A percentile compares a stretch with the other conserved stretches of the same genome.
Evolutionary conservation across 2,329 filamentous ascomycete genomes (phyloP).

Genomic region (Raffaelea arxii): DNA sequence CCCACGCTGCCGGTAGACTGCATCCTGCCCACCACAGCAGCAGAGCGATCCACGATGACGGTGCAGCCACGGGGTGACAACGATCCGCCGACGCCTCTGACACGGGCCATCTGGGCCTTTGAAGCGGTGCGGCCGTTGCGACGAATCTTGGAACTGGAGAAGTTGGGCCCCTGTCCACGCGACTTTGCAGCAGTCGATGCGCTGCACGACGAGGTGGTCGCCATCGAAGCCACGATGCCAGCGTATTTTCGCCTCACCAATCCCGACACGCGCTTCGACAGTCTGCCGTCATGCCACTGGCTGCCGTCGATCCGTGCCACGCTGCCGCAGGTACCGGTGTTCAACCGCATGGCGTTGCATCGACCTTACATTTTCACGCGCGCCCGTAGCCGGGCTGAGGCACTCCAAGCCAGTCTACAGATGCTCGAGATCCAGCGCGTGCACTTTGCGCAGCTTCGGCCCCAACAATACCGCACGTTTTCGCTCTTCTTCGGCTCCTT

Average conservation of each 20-base stretch:
- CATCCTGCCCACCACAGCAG: conserved; percentile 26
- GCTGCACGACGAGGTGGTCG: conserved; percentile 40
- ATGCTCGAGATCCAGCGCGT: conserved; percentile 45
- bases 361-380: conserved; percentile 53
- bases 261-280: conserved; percentile 48
- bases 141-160: conserved; percentile 45
- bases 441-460: conserved; percentile 37
- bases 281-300: conserved; percentile 43
- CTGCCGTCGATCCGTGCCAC: conserved; percentile 34
- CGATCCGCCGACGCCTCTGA: conserved; percentile 48
- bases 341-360: conserved; percentile 50
- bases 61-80: conserved; percentile 35
- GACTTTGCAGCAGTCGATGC: conserved; percentile 44
- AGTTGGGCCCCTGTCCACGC: conserved; percentile 43
- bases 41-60: conserved; percentile 34
- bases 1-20: conserved; percentile 45
- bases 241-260: conserved; percentile 43
- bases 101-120: conserved; percentile 40
- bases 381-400: conserved; percentile 40
- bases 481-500: conserved; percentile 54
- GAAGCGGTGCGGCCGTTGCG: conserved; percentile 37
- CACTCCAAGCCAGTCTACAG: conserved; percentile 43
- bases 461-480: conserved; percentile 44
- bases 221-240: conserved; percentile 38
- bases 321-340: conserved; percentile 37